Evolutionary conservation across 805 yeast genomes (phyloP), one percentile per base, ranked within the genome.

Genomic region (Metahyphopichia silvanorum): DNA sequence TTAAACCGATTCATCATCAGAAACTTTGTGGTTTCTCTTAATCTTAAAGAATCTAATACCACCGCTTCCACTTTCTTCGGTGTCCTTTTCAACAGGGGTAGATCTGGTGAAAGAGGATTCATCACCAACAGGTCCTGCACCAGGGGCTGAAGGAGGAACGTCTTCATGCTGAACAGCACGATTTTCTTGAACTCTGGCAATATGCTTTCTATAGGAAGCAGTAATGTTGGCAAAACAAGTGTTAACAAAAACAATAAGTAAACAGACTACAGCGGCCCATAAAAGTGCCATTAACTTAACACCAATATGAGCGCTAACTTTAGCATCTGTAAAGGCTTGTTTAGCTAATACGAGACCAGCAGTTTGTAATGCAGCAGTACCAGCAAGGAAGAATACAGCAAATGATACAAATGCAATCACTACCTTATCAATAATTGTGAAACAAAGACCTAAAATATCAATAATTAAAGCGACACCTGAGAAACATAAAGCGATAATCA

Each of bases 31-130:
- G 51, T 64, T 63, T 61, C 72, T 79, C 63, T 81, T 79, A 40
- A 83, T 79, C 49, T 79, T 82, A 70, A 82, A 83, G 60, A 82
- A 83, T 60, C 85, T 79, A 49, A 83, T 82, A 29, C 89, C 89
- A 22, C 71, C 71, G 27, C 54, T 46, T 40, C 72, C 66, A 36
- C 72, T 74, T 35, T 66, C 62, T 37, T 52, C 54, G 29, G 44
- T 46, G 29, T 48, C 52, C 5, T 27, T 27, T 20, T 38, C 52
- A 11, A 47, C 46, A 13, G 60, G 60, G 13, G 53, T 51, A 28
- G 58, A 30, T 56, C 71, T 63, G 35, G 71, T 66, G 48, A 66
- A 66, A 11, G 70, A 63, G 6, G 67, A 58, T 32, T 58, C 63
- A 43, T 66, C 71, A 50, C 60, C 60, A 31, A 38, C 49, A 23